Evolutionary conservation across 352 stramenopile species (phyloP), one percentile per base, ranked within the genome.

Genomic region (Pythium volutum): DNA sequence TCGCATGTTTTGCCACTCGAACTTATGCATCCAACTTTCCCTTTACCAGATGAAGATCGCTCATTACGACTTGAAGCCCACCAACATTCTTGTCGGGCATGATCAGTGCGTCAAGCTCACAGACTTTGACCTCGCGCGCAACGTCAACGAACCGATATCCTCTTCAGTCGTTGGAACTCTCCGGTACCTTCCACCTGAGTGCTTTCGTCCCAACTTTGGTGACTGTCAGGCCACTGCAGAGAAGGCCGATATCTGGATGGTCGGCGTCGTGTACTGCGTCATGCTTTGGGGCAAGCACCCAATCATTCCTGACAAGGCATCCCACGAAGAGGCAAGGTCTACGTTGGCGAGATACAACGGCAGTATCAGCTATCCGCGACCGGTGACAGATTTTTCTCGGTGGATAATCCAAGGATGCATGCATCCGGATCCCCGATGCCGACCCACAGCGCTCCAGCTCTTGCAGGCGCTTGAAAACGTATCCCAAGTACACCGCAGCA

Each of bases 31-130:
- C 33, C 15, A 49, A 20, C 25, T 26, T 64, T 2, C 3, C 42
- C 34, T 55, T 22, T 18, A n/a, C 5, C 50, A 90, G 81, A 87
- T 86, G 69, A 74, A 77, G 42, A 76, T 89, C 59, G 83, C 83
- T 47, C 88, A 96, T 52, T 91, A 92, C 52, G 97, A 99, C 69
- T 77, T 99, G 22, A 99, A 99, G 71, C 97, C 96, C 41, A 97
- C 96, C 27, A 99, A 99, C 72, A 84, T 99, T 55, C 75, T 99
- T 31, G 92, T 99, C 65, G 93, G 92, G 41, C 69, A 79, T 7
- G 82, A 96, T 63, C 87, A 84, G 38, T 77, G 75, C 55, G 73
- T 97, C 25, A 96, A 96, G 67, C 64, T 97, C 20, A 97, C 89
- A n/a, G 90, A 97, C 67, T 97, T 97, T 49, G 90, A 94, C 42